Evolutionary conservation across 352 stramenopile genomes (phyloP).

Genomic region (Globisporangium takayamanum): DNA sequence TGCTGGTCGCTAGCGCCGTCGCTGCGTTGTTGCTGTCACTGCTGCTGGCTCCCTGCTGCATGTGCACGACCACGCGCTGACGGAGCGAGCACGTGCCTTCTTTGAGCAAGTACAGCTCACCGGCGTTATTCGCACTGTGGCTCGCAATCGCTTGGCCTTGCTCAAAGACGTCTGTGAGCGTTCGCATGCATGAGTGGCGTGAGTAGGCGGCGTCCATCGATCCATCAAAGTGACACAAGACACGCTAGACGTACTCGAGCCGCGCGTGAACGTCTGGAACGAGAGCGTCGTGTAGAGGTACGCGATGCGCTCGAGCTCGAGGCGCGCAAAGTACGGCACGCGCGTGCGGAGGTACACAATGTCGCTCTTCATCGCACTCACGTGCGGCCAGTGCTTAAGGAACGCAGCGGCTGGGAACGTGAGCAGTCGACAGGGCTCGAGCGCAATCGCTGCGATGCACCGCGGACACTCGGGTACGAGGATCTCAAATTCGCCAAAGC

Average conservation of each 20-base stretch:
- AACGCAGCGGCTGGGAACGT: constrained; percentile 46
- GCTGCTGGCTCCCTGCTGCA: background rate
- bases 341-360: constrained; percentile 43
- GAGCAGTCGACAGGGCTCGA: constrained; percentile 45
- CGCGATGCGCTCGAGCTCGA: constrained; percentile 52
- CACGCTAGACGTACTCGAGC: constrained; percentile 26
- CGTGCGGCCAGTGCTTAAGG: constrained; percentile 33
- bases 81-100: constrained; percentile 46
- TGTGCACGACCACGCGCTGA: constrained; percentile 16
- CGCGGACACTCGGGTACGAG: constrained; percentile 31
- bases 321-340: constrained; percentile 32
- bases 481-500: constrained; percentile 67
- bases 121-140: background rate
- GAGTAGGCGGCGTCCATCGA: background rate
- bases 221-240: background rate
- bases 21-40: background rate
- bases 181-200: too few species aligned
- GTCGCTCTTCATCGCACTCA: constrained; percentile 22
- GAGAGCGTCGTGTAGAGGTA: constrained; percentile 48
- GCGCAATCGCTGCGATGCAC: constrained; percentile 32
- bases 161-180: constrained; percentile 27
- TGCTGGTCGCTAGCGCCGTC: background rate
- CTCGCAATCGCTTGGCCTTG: constrained; percentile 1
- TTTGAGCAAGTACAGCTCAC: constrained; percentile 43
- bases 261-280: constrained; percentile 33